Percentiles rank a stretch among this genome's conserved stretches.
phyloP scores from a whole-genome alignment of 2,329 filamentous ascomycete species.

The Domatiomyces catenatus region DNA sequence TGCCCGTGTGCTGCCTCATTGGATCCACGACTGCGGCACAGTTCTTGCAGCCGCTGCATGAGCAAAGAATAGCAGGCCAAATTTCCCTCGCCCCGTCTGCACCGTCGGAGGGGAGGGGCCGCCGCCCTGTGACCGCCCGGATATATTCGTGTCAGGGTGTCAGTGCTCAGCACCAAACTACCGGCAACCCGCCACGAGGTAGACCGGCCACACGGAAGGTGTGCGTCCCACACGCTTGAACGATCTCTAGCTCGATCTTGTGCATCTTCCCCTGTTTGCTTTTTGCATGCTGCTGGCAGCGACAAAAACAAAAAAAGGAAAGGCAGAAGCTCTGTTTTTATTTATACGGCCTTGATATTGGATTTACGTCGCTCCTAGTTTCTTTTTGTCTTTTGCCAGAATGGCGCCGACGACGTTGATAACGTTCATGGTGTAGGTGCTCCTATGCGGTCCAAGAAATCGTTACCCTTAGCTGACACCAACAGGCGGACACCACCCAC shows the following conservation, averaged over 20 bases:
- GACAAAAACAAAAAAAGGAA: not conserved
- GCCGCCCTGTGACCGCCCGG: not conserved
- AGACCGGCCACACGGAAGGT: not conserved
- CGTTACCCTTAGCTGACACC: conserved; percentile 12
- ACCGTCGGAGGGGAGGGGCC: no score
- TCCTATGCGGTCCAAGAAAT: not conserved
- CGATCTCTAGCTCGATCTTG: not conserved
- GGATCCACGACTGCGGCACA: not conserved
- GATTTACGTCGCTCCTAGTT: not conserved
- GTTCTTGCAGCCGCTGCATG: not conserved
- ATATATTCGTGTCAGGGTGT: not conserved
- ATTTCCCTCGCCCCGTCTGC: not conserved
- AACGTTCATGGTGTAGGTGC: conserved; percentile 21
- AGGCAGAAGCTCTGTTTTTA: not conserved
- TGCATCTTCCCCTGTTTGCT: not conserved
- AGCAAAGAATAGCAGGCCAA: not conserved
- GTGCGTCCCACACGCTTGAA: not conserved
- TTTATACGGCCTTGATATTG: not conserved
- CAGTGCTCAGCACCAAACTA: not conserved
- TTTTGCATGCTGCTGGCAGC: not conserved
- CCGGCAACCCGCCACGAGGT: not conserved
- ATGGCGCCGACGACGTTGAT: conserved; percentile 20
- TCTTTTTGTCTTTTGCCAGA: not conserved
- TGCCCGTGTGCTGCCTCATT: not conserved
- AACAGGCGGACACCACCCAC: conserved; percentile 24